A percentile compares a stretch with the other conserved stretches of the same genome.
phyloP scores from a whole-genome alignment of 202 grass and related monocot species.

The Saccharum hybrid region DNA sequence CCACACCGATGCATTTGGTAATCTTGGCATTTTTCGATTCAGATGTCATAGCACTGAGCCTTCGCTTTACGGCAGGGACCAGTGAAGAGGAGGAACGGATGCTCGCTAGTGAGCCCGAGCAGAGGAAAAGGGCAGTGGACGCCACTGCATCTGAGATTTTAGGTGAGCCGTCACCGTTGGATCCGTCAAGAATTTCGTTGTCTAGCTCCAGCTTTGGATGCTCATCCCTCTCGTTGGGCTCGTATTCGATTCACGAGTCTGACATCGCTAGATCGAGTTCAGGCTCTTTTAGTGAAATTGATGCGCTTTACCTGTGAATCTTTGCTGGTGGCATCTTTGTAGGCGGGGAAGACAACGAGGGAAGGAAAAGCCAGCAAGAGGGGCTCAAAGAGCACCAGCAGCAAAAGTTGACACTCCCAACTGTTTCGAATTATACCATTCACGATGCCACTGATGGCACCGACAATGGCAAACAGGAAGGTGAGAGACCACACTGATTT shows the following conservation, averaged over 20 bases:
- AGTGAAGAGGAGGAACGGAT: slow-evolving; percentile 25
- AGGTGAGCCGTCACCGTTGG: slow-evolving; percentile 45
- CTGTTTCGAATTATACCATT: no score
- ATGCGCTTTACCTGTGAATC: slow-evolving; percentile 45
- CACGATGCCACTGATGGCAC: no score
- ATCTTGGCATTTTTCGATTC: slow-evolving; percentile 26
- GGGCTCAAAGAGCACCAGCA: slow-evolving; percentile 45
- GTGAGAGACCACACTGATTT: no score
- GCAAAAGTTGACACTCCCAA: slow-evolving; percentile 73
- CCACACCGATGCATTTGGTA: background rate
- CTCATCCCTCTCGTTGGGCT: background rate
- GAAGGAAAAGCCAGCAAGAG: slow-evolving; percentile 7
- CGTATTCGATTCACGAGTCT: slow-evolving; percentile 13
- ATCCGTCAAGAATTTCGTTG: slow-evolving; percentile 37
- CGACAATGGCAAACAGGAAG: no score
- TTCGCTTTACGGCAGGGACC: slow-evolving; percentile 27
- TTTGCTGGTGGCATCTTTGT: slow-evolving; percentile 35
- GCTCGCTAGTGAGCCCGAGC: slow-evolving; percentile 40
- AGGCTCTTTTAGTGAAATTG: background rate
- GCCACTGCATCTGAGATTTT: slow-evolving; percentile 34
- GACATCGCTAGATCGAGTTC: slow-evolving; percentile 30
- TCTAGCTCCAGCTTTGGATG: slow-evolving; percentile 23
- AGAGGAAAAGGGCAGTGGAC: slow-evolving; percentile 18
- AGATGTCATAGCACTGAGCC: slow-evolving; percentile 29
- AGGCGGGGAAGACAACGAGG: slow-evolving; percentile 46